A percentile compares a stretch with the other conserved stretches of the same genome.
These are phyloP conservation scores for Mucor saturninus DNA, from an alignment of 371 early-diverging fungal genomes.

Conservation along the genomic window DNA sequence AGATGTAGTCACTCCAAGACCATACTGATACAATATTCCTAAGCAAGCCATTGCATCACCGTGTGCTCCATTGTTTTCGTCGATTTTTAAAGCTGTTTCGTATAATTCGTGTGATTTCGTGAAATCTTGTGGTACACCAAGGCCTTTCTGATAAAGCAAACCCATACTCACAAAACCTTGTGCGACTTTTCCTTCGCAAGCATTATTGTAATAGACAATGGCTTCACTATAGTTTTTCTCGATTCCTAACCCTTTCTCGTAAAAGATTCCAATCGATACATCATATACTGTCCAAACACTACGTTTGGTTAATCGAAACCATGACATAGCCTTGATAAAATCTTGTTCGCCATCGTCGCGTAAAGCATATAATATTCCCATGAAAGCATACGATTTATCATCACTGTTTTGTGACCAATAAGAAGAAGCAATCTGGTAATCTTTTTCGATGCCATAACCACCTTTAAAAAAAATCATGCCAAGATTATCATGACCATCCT, in stretches of 20 bases:
- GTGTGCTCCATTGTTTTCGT: not conserved
- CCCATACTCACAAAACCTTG: not conserved
- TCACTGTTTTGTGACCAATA: no score
- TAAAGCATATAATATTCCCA: no score
- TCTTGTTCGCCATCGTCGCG: no score
- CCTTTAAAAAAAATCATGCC: no score
- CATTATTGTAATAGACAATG: not conserved
- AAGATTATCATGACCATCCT: no score
- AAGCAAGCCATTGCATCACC: not conserved
- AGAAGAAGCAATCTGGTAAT: no score
- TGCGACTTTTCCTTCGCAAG: not conserved
- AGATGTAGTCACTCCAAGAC: not conserved
- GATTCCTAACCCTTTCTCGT: no score
- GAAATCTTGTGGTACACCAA: not conserved
- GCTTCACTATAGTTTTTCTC: not conserved
- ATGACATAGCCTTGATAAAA: no score
- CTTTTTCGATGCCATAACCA: no score
- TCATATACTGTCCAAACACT: not conserved
- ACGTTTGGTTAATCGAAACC: no score
- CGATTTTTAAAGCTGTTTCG: not conserved
- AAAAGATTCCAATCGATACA: not conserved
- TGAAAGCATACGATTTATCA: no score
- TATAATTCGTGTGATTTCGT: not conserved
- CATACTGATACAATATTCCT: not conserved
- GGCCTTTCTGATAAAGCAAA: not conserved